Conservation (phyloP, 495 filamentous ascomycete species). For the Terfezia boudieri region DNA sequence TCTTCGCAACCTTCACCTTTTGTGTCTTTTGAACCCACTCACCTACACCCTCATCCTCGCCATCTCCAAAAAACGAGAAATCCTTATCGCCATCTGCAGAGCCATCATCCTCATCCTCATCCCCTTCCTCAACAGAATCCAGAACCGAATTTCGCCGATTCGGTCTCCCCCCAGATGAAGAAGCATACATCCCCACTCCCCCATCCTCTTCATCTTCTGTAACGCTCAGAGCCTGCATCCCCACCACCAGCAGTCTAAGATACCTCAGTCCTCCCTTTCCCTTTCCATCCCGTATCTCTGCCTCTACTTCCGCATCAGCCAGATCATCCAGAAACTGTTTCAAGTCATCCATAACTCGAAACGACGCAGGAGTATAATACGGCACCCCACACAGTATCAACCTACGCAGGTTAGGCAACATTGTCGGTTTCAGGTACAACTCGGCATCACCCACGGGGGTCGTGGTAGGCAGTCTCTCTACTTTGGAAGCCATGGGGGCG, state of each 20-base stretch:
- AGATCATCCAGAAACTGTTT: slow-evolving; percentile 1
- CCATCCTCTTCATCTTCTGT: not conserved
- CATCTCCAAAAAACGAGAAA: slow-evolving; percentile 14
- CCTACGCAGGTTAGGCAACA: slow-evolving; percentile 1
- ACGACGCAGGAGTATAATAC: not conserved
- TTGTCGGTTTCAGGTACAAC: not conserved
- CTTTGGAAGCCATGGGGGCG: not conserved
- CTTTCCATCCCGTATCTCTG: not conserved
- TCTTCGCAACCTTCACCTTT: not conserved
- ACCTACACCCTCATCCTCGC: slow-evolving; percentile 1
- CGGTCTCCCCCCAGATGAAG: not conserved
- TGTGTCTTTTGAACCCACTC: not conserved
- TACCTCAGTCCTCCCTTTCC: not conserved
- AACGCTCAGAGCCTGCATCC: not conserved
- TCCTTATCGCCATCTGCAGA: not conserved
- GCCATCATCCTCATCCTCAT: not conserved
- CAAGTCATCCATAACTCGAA: not conserved
- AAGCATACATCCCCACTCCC: not conserved
- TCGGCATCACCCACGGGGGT: not conserved
- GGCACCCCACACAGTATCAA: slow-evolving; percentile 8
- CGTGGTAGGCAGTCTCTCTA: not conserved
- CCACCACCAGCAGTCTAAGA: not conserved
- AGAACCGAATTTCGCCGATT: not conserved
- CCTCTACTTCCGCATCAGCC: not conserved
- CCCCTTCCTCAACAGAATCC: slow-evolving; percentile 10